Evolutionary conservation across 495 filamentous ascomycete species (phyloP).

Genomic region (Penicillium canescens): DNA sequence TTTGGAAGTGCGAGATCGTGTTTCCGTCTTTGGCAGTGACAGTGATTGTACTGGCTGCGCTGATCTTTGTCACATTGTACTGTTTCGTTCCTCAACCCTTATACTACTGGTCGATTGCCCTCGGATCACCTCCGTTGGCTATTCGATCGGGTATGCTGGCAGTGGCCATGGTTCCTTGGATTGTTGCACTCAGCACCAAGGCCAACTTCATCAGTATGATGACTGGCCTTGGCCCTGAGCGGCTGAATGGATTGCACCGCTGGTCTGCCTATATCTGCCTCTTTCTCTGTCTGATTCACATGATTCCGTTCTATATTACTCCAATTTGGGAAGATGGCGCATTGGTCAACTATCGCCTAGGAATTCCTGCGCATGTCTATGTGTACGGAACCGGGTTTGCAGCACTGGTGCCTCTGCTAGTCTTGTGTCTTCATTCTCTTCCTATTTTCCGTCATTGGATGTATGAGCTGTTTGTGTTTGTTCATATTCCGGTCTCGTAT

Average conservation of each 20-base stretch:
- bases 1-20: constrained; percentile 61
- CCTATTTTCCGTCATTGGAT: constrained; percentile 61
- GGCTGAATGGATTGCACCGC: constrained; percentile 89
- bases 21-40: constrained; percentile 77
- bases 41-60: constrained; percentile 60
- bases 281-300: constrained; percentile 80
- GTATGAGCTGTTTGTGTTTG: constrained; percentile 82
- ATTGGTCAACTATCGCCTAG: constrained; percentile 59
- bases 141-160: constrained; percentile 92
- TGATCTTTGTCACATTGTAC: constrained; percentile 76
- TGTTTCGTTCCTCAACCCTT: constrained; percentile 81
- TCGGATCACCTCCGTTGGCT: constrained; percentile 85
- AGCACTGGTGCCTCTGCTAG: constrained; percentile 75
- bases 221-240: constrained; percentile 89
- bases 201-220: constrained; percentile 82
- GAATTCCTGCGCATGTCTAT: constrained; percentile 61
- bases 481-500: constrained; percentile 81
- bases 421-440: constrained; percentile 82
- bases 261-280: constrained; percentile 90
- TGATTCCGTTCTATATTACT: constrained; percentile 84
- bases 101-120: constrained; percentile 78
- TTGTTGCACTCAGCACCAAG: constrained; percentile 86
- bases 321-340: constrained; percentile 80
- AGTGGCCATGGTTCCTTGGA: constrained; percentile 92
- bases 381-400: constrained; percentile 89